Evolutionary conservation across 1,284 basidiomycete genomes (phyloP).

Genomic region (Ceratobasidium sp.): DNA sequence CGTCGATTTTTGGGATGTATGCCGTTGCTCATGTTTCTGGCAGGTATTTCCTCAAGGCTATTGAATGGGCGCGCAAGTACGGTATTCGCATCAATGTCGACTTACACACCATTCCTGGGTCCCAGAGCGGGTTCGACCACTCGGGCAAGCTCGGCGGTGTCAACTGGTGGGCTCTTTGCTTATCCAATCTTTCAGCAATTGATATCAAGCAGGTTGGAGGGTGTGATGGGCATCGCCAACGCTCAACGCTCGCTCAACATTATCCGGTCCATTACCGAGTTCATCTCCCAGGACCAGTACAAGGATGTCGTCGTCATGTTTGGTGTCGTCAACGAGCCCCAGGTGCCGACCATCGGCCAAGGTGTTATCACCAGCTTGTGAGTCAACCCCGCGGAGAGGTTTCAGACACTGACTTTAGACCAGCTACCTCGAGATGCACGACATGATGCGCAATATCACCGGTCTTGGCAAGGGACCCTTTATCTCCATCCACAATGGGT

Average conservation of each 20-base stretch:
- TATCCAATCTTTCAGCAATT: too few relatives aligned
- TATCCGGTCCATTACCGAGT: constrained; percentile 88
- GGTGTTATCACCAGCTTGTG: constrained; percentile 49
- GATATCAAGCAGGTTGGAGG: constrained; percentile 62
- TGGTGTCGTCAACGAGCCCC: constrained; percentile 63
- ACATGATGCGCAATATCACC: constrained; percentile 62
- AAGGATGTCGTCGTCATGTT: constrained; percentile 87
- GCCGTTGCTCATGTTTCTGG: constrained; percentile 56
- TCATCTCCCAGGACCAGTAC: constrained; percentile 92
- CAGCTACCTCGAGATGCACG: constrained; percentile 61
- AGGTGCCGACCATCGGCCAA: background rate
- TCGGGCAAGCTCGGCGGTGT: constrained; percentile 58
- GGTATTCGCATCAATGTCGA: constrained; percentile 67
- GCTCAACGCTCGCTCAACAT: constrained; percentile 90
- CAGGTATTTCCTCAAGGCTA: constrained; percentile 61
- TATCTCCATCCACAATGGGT: constrained; percentile 63
- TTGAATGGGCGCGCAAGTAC: constrained; percentile 68
- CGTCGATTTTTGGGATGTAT: too few relatives aligned
- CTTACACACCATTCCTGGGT: constrained; percentile 64
- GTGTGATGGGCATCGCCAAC: constrained; percentile 73
- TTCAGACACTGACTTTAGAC: too few relatives aligned
- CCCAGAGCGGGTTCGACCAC: constrained; percentile 61
- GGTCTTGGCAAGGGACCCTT: constrained; percentile 63
- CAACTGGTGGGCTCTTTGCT: constrained; percentile 49
- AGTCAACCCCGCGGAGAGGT: background rate